Evolutionary conservation across 73 alveolate genomes (phyloP).

Genomic region (Urostyla sp.): DNA sequence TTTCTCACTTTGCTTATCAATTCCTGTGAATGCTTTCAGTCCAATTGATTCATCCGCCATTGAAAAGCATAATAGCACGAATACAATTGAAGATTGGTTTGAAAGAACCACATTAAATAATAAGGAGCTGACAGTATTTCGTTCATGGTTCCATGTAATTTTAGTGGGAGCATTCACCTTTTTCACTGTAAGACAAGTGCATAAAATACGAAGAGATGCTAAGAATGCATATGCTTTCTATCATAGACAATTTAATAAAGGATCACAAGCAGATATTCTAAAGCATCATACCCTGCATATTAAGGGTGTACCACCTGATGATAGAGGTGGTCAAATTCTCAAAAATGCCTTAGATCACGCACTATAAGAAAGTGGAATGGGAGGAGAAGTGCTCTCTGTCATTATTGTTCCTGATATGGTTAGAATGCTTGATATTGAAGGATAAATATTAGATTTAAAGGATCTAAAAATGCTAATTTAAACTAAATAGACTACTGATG

Average conservation of each 20-base stretch:
- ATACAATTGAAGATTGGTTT: slow-evolving; percentile 36
- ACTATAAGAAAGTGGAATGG: slow-evolving; percentile 60
- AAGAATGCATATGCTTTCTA: slow-evolving; percentile 26
- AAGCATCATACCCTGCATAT: slow-evolving; percentile 84
- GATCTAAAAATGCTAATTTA: slow-evolving; percentile 71
- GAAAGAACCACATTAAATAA: slow-evolving; percentile 57
- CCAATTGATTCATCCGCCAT: no score
- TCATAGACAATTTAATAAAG: slow-evolving; percentile 35
- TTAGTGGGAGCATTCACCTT: slow-evolving; percentile 30
- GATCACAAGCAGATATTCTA: slow-evolving; percentile 83
- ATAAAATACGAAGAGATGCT: slow-evolving; percentile 47
- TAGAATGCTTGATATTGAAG: slow-evolving; percentile 75
- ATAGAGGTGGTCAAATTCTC: slow-evolving; percentile 64
- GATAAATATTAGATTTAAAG: slow-evolving; percentile 71
- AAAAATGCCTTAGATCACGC: slow-evolving; percentile 1
- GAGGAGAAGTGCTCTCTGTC: slow-evolving; percentile 81
- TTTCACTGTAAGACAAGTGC: slow-evolving; percentile 16
- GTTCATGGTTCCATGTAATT: slow-evolving; percentile 31
- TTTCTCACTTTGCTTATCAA: slow-evolving; percentile 59
- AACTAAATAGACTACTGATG: slow-evolving; percentile 63
- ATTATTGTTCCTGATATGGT: slow-evolving; percentile 82
- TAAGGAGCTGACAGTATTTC: slow-evolving; percentile 5
- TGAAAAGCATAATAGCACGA: no score
- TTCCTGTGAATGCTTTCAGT: slow-evolving; percentile 58
- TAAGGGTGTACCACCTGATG: slow-evolving; percentile 82